Conservation (phyloP, 179 eudicot genomes). For the Silene vulgaris region DNA sequence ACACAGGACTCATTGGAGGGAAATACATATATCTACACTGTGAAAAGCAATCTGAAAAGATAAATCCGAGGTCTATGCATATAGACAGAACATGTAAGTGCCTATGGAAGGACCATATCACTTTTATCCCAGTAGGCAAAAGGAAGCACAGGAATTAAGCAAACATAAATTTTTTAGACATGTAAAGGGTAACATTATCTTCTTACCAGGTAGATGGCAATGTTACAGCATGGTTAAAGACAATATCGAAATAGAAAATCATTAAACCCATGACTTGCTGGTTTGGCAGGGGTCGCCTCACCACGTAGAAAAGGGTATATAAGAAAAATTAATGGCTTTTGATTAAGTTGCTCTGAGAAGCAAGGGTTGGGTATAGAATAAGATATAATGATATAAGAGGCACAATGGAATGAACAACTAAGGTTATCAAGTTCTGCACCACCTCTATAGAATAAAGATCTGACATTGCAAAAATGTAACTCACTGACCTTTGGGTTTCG, state of each 20-base stretch:
- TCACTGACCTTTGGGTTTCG: constrained; percentile 72
- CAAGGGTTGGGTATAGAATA: not conserved
- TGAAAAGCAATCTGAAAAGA: not conserved
- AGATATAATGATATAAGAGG: not conserved
- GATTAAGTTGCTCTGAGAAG: not conserved
- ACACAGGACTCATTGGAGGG: not conserved
- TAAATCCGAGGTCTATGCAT: not conserved
- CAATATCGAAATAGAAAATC: not conserved
- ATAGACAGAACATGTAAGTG: too few relatives aligned
- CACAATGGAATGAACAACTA: not conserved
- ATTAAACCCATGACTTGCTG: not conserved
- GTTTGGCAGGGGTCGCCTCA: not conserved
- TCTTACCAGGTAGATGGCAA: too few relatives aligned
- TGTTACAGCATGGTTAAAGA: not conserved
- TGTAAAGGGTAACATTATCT: too few relatives aligned
- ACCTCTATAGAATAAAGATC: not conserved
- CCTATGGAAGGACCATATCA: too few relatives aligned
- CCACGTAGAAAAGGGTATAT: not conserved
- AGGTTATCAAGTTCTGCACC: not conserved
- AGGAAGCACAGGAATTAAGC: too few relatives aligned
- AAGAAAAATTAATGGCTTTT: not conserved
- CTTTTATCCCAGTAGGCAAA: too few relatives aligned
- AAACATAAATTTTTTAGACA: too few relatives aligned
- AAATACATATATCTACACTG: not conserved
- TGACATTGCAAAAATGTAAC: not conserved